Conservation (phyloP, 768 basidiomycete species). For the Suillus subluteus region DNA sequence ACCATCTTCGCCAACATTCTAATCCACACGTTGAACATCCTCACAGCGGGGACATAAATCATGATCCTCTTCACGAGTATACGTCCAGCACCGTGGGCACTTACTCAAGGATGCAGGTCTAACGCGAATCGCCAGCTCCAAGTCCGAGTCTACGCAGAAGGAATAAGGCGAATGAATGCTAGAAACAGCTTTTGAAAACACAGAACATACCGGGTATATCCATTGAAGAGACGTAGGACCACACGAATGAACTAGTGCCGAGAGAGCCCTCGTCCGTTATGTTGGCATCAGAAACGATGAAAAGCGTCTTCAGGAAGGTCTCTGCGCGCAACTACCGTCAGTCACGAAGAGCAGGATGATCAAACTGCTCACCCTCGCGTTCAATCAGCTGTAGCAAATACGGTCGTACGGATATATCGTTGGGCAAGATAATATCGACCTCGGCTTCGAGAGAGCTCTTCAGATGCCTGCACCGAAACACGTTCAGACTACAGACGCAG, state of each 20-base stretch:
- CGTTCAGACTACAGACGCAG: conserved; percentile 9
- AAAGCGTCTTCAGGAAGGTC: conserved; percentile 67
- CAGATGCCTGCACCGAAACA: conserved; percentile 53
- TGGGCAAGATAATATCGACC: conserved; percentile 62
- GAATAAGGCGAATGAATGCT: not conserved
- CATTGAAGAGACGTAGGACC: conserved; percentile 52
- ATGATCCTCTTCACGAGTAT: conserved; percentile 53
- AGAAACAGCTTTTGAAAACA: conserved; percentile 1
- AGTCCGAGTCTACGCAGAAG: conserved; percentile 12
- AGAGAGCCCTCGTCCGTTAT: conserved; percentile 51
- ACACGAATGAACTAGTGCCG: conserved; percentile 44
- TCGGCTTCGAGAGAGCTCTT: conserved; percentile 79
- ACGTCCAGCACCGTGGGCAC: conserved; percentile 94
- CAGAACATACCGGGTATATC: conserved; percentile 46
- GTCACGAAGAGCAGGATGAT: no score
- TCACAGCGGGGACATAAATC: conserved; percentile 70
- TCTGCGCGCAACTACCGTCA: conserved; percentile 42
- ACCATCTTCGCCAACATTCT: not conserved
- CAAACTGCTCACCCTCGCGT: conserved; percentile 40
- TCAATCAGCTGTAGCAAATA: conserved; percentile 45
- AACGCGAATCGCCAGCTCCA: conserved; percentile 51
- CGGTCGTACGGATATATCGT: conserved; percentile 27
- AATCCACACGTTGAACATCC: conserved; percentile 16
- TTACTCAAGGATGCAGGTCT: conserved; percentile 64
- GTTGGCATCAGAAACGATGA: conserved; percentile 77